phyloP scores from a whole-genome alignment of 305 asterid genomes.

The Fraxinus sp. region DNA sequence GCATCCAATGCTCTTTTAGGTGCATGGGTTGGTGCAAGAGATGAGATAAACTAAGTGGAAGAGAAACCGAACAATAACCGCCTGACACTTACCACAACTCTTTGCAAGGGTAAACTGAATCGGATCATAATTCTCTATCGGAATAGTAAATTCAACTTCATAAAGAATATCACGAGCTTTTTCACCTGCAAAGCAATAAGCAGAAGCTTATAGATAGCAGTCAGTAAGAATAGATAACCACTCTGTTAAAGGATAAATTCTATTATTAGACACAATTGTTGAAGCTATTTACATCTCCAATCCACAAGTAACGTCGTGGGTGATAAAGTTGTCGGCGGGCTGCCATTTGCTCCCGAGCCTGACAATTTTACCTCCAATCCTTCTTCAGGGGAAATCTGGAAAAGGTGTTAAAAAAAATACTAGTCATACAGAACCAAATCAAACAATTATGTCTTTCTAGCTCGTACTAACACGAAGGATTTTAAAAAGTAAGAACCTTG shows the following conservation, averaged over 20 bases:
- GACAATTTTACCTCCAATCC: constrained; percentile 68
- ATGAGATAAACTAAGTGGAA: not conserved
- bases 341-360: constrained; percentile 80
- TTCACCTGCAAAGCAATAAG: constrained; percentile 50
- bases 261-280: not conserved
- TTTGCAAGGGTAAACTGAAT: constrained; percentile 72
- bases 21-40: not conserved
- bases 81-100: constrained; percentile 63
- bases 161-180: constrained; percentile 60
- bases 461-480: not conserved
- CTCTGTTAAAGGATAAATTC: not conserved
- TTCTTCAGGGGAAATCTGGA: constrained; percentile 68
- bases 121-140: constrained; percentile 69
- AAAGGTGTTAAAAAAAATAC: not conserved
- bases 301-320: constrained; percentile 62
- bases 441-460: not conserved
- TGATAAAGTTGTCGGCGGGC: constrained; percentile 81
- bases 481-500: constrained; percentile 37
- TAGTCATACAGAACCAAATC: not conserved
- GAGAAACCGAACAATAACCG: constrained; percentile 19
- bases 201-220: constrained; percentile 25
- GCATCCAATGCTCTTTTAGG: not conserved
- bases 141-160: constrained; percentile 81
- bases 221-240: constrained; percentile 14
- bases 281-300: constrained; percentile 70